Conservation (phyloP, 495 filamentous ascomycete genomes). For the Annulohypoxylon bovei region DNA sequence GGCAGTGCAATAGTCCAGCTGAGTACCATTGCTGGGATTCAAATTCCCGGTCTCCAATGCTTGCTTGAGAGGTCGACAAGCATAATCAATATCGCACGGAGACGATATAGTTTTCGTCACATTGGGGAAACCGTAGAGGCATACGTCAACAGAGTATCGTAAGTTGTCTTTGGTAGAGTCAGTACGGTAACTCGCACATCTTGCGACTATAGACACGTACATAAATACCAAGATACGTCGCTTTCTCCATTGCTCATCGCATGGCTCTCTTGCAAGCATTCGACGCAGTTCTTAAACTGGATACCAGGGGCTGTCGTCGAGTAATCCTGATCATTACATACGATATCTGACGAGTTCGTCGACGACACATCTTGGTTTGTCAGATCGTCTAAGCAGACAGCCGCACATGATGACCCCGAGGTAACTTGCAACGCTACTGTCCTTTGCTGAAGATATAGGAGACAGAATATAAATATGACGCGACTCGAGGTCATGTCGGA, state of each 20-base stretch:
- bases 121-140: constrained; percentile 50
- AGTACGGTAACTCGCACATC: not conserved
- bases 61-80: constrained; percentile 40
- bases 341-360: constrained; percentile 59
- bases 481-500: constrained; percentile 31
- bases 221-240: constrained; percentile 70
- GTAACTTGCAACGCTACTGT: constrained; percentile 47
- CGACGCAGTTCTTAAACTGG: constrained; percentile 66
- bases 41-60: constrained; percentile 39
- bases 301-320: constrained; percentile 54
- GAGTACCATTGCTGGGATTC: constrained; percentile 31
- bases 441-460: not conserved
- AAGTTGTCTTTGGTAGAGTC: constrained; percentile 48
- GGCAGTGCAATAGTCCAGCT: constrained; percentile 46
- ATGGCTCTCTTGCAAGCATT: constrained; percentile 67
- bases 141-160: constrained; percentile 54
- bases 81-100: constrained; percentile 45
- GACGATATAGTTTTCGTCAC: constrained; percentile 40
- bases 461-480: constrained; percentile 18
- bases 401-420: constrained; percentile 63
- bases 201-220: constrained; percentile 27
- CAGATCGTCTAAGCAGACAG: constrained; percentile 54
- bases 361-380: constrained; percentile 27
- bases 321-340: constrained; percentile 63
- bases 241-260: constrained; percentile 59